Evolutionary conservation across 2,329 filamentous ascomycete species (phyloP).

Genomic region (Aureobasidium subglaciale): DNA sequence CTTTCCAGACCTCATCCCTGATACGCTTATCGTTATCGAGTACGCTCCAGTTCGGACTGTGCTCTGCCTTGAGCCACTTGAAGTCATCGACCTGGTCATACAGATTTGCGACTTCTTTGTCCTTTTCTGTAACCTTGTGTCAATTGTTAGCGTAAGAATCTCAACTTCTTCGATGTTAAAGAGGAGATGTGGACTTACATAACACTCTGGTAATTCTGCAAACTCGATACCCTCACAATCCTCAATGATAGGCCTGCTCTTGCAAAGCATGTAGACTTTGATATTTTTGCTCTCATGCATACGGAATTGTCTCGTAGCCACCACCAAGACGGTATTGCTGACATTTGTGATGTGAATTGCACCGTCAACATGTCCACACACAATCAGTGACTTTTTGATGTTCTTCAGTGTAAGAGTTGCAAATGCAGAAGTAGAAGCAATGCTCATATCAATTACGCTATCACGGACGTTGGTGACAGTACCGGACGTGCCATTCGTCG

Average conservation of each 20-base stretch:
- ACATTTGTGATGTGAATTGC: constrained; percentile 77
- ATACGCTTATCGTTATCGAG: constrained; percentile 48
- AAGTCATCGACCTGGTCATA: constrained; percentile 96
- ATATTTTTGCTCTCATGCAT: constrained; percentile 83
- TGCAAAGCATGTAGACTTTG: constrained; percentile 74
- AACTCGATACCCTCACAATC: constrained; percentile 75
- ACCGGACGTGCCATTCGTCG: constrained; percentile 58
- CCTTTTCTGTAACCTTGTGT: constrained; percentile 20
- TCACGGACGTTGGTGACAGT: constrained; percentile 60
- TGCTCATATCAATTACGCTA: constrained; percentile 69
- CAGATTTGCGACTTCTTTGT: constrained; percentile 47
- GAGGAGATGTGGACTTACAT: constrained; percentile 48
- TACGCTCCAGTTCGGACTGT: constrained; percentile 81
- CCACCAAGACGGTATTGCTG: constrained; percentile 64
- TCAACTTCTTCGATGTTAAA: background rate
- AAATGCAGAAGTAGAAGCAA: constrained; percentile 44
- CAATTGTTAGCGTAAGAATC: background rate
- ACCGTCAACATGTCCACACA: constrained; percentile 72
- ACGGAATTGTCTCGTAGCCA: constrained; percentile 78
- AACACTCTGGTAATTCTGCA: constrained; percentile 61
- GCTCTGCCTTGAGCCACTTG: constrained; percentile 84
- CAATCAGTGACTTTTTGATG: constrained; percentile 62
- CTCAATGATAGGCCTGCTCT: constrained; percentile 87
- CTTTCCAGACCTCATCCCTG: constrained; percentile 19
- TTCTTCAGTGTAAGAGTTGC: constrained; percentile 63